Base-by-base conservation (phyloP, 371 early-diverging fungal species). In the Lichtheimia ramosa region DNA sequence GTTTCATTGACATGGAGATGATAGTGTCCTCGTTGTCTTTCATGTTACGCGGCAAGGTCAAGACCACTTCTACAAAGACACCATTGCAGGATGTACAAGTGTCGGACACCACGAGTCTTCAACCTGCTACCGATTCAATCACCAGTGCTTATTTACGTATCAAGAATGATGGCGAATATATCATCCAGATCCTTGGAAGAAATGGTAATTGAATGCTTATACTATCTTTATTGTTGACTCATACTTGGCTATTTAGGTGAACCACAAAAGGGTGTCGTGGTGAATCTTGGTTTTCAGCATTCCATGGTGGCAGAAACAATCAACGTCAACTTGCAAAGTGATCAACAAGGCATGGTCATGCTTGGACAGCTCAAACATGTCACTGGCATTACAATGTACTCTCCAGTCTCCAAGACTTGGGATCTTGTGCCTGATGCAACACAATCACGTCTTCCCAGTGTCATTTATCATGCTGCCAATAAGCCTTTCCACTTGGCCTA, bases 161-260 rank as follows among this genome's bases (percentile, higher is more conserved):
- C 16, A 56, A 59, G 0, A 6, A 27, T 3, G 50, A 57, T 8
- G 50, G 39, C 13, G 74, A 70, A 4, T 83, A 81, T 40, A 54
- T 66, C 20, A 51, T 83, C 14, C 57, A 59, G 40, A 65, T 70
- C 8, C 58, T 81, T 20, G 84, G 84, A 51, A 81, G 75, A 56
- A 85, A 85, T 61, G 86, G 86, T 70, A 60, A 40, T 41, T 24
- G 3, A 24, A 58, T 13, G 27, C n/a, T 25, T 14, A 10, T 34
- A 34, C 10, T 34, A 0, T 34, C 34, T 34, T 34, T 34, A 8
- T 8, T 10, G 34, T 34, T 8, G 34, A 34, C 34, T 34, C 10
- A 34, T 34, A 7, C 4, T 3, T 1, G 2, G 5, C 2, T 34
- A 8, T 41, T 24, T 61, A 75, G 81, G 77, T 20, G 82, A 84